Evolutionary conservation across 179 eudicot genomes (phyloP).

Genomic region (Camellia oleifera): DNA sequence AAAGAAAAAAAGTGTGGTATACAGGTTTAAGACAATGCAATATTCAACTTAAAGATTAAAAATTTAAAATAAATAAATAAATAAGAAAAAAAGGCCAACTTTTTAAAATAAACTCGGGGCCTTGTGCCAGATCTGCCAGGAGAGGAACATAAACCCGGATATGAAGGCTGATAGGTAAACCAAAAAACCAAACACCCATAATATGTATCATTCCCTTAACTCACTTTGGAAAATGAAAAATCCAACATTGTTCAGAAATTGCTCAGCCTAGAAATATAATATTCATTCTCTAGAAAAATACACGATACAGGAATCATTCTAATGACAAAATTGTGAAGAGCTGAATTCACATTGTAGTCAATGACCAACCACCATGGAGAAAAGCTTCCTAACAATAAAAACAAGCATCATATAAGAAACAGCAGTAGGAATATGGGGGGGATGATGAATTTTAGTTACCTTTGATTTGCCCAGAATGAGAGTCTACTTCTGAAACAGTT

Average conservation of each 20-base stretch:
- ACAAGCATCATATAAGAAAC: too few relatives aligned
- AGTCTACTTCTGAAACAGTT: conserved; percentile 26
- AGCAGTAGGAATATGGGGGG: too few relatives aligned
- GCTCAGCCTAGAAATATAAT: background rate
- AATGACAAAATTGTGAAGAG: conserved; percentile 12
- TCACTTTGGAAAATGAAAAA: background rate
- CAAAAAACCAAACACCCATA: too few relatives aligned
- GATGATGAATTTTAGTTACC: conserved; percentile 22
- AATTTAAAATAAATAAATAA: too few relatives aligned
- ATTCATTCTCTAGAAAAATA: conserved; percentile 1
- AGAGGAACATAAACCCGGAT: too few relatives aligned
- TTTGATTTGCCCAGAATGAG: conserved; percentile 36
- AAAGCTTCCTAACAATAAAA: background rate
- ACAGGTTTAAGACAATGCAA: too few relatives aligned
- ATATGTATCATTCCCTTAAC: background rate
- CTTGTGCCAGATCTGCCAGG: too few relatives aligned
- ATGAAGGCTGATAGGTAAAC: too few relatives aligned
- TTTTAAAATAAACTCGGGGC: too few relatives aligned
- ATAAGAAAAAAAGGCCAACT: too few relatives aligned
- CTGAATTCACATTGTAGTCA: background rate
- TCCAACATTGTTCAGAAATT: background rate
- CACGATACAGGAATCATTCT: background rate
- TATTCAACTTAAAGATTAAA: too few relatives aligned
- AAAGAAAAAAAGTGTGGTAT: too few relatives aligned
- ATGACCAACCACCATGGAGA: background rate